phyloP scores from a whole-genome alignment of 805 yeast species.

The Ogataea nakhonphanomensis region DNA sequence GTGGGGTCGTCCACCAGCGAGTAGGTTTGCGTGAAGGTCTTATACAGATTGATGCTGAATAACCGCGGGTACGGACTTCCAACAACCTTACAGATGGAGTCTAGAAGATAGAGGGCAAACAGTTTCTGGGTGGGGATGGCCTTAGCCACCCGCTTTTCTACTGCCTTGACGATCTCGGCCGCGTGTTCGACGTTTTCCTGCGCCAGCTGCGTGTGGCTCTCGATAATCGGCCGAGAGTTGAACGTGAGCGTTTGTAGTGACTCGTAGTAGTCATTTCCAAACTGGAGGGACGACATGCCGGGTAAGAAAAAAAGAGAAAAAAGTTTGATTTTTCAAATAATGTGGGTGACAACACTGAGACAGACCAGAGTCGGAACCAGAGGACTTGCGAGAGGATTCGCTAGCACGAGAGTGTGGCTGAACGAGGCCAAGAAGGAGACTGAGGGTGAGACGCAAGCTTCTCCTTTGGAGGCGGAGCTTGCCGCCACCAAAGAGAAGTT shows the following conservation, averaged over 20 bases:
- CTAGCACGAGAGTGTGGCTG: constrained; percentile 20
- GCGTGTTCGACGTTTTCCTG: constrained; percentile 80
- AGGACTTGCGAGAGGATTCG: constrained; percentile 21
- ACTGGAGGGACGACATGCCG: constrained; percentile 21
- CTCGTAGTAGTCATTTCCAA: constrained; percentile 62
- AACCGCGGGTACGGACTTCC: constrained; percentile 86
- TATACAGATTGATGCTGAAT: constrained; percentile 67
- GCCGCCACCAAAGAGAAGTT: constrained; percentile 49
- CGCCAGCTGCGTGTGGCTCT: constrained; percentile 79
- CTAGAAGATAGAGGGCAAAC: constrained; percentile 78
- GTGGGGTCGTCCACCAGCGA: constrained; percentile 74
- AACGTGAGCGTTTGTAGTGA: constrained; percentile 75
- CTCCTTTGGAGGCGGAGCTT: constrained; percentile 32
- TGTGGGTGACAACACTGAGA: constrained; percentile 5
- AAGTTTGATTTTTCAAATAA: constrained; percentile 1
- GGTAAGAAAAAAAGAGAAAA: constrained; percentile 7
- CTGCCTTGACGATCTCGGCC: constrained; percentile 68
- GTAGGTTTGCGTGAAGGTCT: constrained; percentile 71
- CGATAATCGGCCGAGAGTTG: constrained; percentile 87
- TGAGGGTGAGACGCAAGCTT: constrained; percentile 12
- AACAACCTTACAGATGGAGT: constrained; percentile 86
- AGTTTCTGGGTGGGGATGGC: constrained; percentile 83
- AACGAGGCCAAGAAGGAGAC: constrained; percentile 30
- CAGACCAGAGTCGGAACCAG: not conserved
- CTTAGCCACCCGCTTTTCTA: constrained; percentile 69